These are phyloP conservation scores for Alternaria consortialis DNA, from an alignment of 2,329 filamentous ascomycete genomes.

Conservation along the genomic window DNA sequence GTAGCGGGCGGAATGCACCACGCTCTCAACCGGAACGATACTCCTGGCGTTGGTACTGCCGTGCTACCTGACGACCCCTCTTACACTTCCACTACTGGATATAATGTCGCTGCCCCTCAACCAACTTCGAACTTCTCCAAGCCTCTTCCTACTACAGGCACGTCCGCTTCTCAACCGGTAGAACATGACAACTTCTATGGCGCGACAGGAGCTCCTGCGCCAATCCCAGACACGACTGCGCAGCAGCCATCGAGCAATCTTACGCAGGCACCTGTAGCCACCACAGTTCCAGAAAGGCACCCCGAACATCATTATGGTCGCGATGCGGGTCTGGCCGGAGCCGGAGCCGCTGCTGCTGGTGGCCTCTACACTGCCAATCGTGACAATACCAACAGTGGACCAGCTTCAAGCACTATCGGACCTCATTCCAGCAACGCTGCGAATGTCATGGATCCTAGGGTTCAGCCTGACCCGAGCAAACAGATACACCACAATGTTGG, in stretches of 20 bases:
- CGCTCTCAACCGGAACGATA: slow-evolving; percentile 4
- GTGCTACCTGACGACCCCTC: slow-evolving; percentile 3
- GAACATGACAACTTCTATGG: slow-evolving; percentile 18
- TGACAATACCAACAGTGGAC: slow-evolving; percentile 31
- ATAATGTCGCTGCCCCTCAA: background rate
- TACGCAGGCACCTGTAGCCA: background rate
- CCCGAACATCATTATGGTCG: slow-evolving; percentile 39
- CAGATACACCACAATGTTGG: slow-evolving; percentile 33
- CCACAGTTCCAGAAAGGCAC: slow-evolving; percentile 1
- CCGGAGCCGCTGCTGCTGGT: slow-evolving; percentile 26
- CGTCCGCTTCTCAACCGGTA: slow-evolving; percentile 1
- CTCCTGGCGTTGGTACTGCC: slow-evolving; percentile 9
- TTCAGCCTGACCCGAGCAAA: slow-evolving; percentile 30
- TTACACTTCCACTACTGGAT: background rate
- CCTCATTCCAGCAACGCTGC: slow-evolving; percentile 46
- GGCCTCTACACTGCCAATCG: slow-evolving; percentile 27
- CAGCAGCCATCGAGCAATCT: slow-evolving; percentile 1
- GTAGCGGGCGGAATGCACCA: background rate
- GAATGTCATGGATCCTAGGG: slow-evolving; percentile 47
- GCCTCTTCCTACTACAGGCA: slow-evolving; percentile 5
- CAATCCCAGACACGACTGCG: slow-evolving; percentile 4
- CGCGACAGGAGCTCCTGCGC: slow-evolving; percentile 19
- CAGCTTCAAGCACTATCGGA: slow-evolving; percentile 36
- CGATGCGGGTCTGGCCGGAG: slow-evolving; percentile 30
- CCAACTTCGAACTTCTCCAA: slow-evolving; percentile 9